Evolutionary conservation across 1,139 yeast species (phyloP), one percentile per base, ranked within the genome.

Genomic region (Magnusiomyces sp.): DNA sequence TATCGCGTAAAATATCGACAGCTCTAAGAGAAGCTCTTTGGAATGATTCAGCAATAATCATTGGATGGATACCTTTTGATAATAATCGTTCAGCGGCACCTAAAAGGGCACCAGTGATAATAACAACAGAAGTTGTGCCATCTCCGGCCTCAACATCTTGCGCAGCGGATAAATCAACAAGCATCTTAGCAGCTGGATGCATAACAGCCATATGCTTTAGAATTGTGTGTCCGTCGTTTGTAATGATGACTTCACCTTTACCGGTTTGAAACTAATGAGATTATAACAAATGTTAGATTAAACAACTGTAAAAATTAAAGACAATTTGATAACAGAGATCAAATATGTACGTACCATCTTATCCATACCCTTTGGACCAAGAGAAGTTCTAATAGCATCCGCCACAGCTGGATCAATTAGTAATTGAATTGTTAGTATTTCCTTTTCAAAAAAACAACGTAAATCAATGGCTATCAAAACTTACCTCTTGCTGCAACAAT

Each of bases 361-460:
- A 68, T 92, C 99, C 98, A 92, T 92, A 54, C 99, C 98, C 68
- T 89, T 90, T 49, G 99, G 99, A 36, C 99, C 99, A 53, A 92
- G 73, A 10, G 97, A 89, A 2, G 99, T 92, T 68, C 98, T 79
- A 64, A 92, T 89, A 48, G 98, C 98, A 69, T 94, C 98, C 2
- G 97, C 92, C 40, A 94, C 98, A 2, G 98, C 97, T 60, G 41
- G 29, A 44, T 33, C 19, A 39, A 31, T 31, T 27, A 40, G 33
- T 7, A 13, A 19, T 16, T 17, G 33, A 27, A 39, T 17, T 17
- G 38, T 45, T 43, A 33, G 40, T 29, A 33, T 34, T 34, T 29
- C 10, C 14, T 14, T 17, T 17, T 17, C 11, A 29, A 33, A n/a
- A 13, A 29, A 19, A 41, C 14, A 32, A 49, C 32, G 23, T 29